phyloP scores from a whole-genome alignment of 208 protist genomes.

The Acanthamoeba royreba region DNA sequence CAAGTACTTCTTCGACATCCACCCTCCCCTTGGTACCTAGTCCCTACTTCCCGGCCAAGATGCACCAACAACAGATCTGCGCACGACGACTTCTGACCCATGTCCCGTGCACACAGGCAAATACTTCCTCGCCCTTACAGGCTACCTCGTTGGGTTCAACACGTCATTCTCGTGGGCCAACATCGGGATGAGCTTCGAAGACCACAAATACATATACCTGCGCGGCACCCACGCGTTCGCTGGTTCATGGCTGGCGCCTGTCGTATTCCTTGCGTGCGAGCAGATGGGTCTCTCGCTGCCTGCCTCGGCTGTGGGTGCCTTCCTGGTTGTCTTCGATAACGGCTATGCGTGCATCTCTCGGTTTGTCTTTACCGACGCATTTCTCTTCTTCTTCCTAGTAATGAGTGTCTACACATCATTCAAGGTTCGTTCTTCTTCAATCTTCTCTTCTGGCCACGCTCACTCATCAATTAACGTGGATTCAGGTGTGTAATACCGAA shows the following conservation, averaged over 20 bases:
- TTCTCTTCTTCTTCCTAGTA: slow-evolving; percentile 16
- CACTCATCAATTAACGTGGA: not conserved
- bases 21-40: slow-evolving; percentile 45
- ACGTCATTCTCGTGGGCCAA: not conserved
- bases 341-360: not conserved
- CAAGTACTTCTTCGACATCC: slow-evolving; percentile 61
- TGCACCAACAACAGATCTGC: not conserved
- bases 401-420: slow-evolving; percentile 14
- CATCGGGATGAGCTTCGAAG: not conserved
- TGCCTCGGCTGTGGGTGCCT: not conserved
- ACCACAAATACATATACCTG: slow-evolving; percentile 25
- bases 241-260: not conserved
- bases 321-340: not conserved
- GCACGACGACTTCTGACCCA: not conserved
- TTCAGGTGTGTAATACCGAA: slow-evolving; percentile 16
- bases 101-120: not conserved
- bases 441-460: not conserved
- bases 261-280: slow-evolving; percentile 1
- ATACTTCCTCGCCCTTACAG: not conserved
- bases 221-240: not conserved
- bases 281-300: not conserved
- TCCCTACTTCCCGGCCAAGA: not conserved
- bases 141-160: slow-evolving; percentile 8
- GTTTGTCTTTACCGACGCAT: slow-evolving; percentile 27
- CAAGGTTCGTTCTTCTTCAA: not conserved